These are phyloP conservation scores for Penicillium cosmopolitanum DNA, from an alignment of 495 filamentous ascomycete species.

Conservation along the genomic window DNA sequence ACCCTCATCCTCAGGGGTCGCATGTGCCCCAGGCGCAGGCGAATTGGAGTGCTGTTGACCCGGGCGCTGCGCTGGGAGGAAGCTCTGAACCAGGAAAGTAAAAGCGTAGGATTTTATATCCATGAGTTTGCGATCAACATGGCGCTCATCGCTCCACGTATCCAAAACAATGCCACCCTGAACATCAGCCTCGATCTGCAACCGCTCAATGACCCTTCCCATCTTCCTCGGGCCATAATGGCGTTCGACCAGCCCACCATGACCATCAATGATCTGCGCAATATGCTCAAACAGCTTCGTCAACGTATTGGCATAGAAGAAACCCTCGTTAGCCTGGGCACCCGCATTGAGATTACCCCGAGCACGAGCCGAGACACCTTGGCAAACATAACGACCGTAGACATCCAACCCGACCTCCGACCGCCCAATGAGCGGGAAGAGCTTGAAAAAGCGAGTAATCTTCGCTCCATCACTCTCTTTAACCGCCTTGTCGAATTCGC, in stretches of 20 bases:
- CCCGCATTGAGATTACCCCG: constrained; percentile 74
- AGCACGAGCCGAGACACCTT: constrained; percentile 83
- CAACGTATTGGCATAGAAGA: constrained; percentile 90
- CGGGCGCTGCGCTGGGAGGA: constrained; percentile 69
- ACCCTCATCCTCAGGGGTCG: constrained; percentile 75
- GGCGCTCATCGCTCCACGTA: constrained; percentile 89
- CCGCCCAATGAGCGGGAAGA: constrained; percentile 93
- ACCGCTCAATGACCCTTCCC: constrained; percentile 90
- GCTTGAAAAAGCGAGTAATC: constrained; percentile 95
- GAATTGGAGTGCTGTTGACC: constrained; percentile 62
- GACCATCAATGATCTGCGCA: constrained; percentile 90
- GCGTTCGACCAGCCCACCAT: constrained; percentile 84
- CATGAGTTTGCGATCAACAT: constrained; percentile 80
- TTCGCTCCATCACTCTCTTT: constrained; percentile 80
- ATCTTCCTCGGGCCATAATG: constrained; percentile 93
- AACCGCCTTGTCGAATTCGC: constrained; percentile 94
- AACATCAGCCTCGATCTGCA: constrained; percentile 93
- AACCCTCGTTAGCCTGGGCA: constrained; percentile 67
- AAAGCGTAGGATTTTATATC: constrained; percentile 97
- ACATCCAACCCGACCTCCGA: constrained; percentile 89
- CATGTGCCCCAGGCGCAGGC: constrained; percentile 61
- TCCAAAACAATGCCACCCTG: constrained; percentile 97
- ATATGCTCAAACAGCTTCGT: constrained; percentile 97
- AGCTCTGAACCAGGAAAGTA: constrained; percentile 94
- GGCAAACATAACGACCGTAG: constrained; percentile 93